Evolutionary conservation across 331 rosid species (phyloP).

Genomic region (Cydonia oblonga): DNA sequence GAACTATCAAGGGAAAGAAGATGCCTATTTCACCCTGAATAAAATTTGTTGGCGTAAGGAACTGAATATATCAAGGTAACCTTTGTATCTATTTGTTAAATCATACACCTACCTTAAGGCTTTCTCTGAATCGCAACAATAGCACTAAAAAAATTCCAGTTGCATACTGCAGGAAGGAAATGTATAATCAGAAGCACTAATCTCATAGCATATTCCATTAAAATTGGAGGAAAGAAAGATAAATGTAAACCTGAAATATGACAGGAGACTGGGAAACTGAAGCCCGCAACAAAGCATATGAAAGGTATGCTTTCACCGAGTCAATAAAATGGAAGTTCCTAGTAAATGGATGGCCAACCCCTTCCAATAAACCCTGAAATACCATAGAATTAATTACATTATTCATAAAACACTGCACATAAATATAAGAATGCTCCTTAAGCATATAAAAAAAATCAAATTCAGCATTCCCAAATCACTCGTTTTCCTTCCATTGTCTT

Average conservation of each 20-base stretch:
- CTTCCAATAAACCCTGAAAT: conserved; percentile 90
- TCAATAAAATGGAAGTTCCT: conserved; percentile 95
- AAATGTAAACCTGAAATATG: conserved; percentile 79
- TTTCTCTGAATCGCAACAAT: conserved; percentile 89
- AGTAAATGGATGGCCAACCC: conserved; percentile 89
- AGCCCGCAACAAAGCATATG: conserved; percentile 91
- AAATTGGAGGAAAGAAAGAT: conserved; percentile 1
- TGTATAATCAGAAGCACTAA: conserved; percentile 15
- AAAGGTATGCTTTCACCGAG: conserved; percentile 97
- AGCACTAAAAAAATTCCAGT: conserved; percentile 89
- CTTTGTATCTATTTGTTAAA: conserved; percentile 15
- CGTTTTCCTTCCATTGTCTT: neutral
- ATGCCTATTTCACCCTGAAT: conserved; percentile 98
- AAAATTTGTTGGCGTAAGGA: conserved; percentile 16
- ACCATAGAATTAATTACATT: conserved; percentile 13
- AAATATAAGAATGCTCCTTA: neutral
- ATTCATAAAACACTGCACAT: neutral
- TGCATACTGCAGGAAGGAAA: conserved; percentile 70
- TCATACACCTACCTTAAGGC: conserved; percentile 71
- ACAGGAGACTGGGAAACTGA: conserved; percentile 85
- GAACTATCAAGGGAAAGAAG: conserved; percentile 91
- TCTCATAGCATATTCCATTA: neutral
- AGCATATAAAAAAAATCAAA: neutral
- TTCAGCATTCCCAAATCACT: neutral
- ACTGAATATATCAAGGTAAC: conserved; percentile 13